Evolutionary conservation across 805 yeast species (phyloP).

Genomic region (Candida koratica): DNA sequence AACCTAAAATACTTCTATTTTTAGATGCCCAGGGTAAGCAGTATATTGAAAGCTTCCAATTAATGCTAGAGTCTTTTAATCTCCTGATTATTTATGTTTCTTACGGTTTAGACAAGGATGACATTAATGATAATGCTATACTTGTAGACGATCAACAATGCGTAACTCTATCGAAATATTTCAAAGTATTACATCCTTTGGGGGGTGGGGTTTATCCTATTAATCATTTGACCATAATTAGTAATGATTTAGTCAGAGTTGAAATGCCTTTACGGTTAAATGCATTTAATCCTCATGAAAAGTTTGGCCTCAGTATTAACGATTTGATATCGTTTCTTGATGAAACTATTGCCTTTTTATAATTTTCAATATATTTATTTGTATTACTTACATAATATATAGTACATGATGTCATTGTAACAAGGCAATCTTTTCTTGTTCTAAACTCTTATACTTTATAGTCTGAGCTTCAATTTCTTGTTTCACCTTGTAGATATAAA

Average conservation of each 20-base stretch:
- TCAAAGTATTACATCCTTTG: conserved; percentile 29
- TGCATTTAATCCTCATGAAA: conserved; percentile 18
- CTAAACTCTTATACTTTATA: conserved; percentile 36
- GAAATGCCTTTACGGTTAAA: conserved; percentile 19
- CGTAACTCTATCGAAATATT: conserved; percentile 19
- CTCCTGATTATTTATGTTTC: conserved; percentile 9
- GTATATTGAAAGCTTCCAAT: conserved; percentile 16
- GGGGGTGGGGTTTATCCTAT: conserved; percentile 38
- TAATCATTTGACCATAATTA: conserved; percentile 21
- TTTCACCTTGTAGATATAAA: conserved; percentile 34
- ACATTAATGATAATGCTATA: background rate
- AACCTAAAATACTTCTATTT: conserved; percentile 21
- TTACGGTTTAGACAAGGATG: conserved; percentile 6
- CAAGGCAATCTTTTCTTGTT: conserved; percentile 38
- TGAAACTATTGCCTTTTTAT: conserved; percentile 6
- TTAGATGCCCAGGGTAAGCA: conserved; percentile 34
- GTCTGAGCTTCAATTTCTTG: conserved; percentile 41
- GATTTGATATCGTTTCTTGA: conserved; percentile 6
- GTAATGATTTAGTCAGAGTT: conserved; percentile 10
- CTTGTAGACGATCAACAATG: conserved; percentile 18
- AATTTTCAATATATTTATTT: background rate
- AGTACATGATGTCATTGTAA: conserved; percentile 22
- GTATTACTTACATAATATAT: no score
- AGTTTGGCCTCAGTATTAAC: conserved; percentile 19
- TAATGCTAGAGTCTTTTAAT: conserved; percentile 8